A percentile compares a stretch with the other conserved stretches of the same genome.
Evolutionary conservation across 176 grass and related monocot species (phyloP).

Genomic region (Phragmites australis): DNA sequence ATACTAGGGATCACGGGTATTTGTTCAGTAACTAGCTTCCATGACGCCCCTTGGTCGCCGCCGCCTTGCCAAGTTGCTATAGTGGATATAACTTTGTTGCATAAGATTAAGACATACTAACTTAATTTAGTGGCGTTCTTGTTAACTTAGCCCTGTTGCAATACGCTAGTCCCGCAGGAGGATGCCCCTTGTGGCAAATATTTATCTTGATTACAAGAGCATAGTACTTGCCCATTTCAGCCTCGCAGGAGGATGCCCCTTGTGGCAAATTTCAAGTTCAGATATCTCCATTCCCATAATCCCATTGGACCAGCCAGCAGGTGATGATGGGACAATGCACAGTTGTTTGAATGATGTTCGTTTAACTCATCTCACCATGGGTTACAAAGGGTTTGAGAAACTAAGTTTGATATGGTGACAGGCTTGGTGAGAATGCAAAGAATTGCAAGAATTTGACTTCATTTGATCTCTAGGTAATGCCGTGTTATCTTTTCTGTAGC

Average conservation of each 20-base stretch:
- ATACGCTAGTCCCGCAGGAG: too few species aligned
- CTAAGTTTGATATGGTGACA: slow-evolving; percentile 76
- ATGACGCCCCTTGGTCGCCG: too few species aligned
- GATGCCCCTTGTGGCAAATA: slow-evolving; percentile 7
- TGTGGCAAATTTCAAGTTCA: neutral
- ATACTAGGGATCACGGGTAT: neutral
- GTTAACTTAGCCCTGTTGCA: too few species aligned
- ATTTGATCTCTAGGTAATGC: slow-evolving; percentile 78
- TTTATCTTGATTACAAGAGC: slow-evolving; percentile 40
- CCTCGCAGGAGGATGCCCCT: neutral
- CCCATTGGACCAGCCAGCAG: neutral
- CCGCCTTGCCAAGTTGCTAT: too few species aligned
- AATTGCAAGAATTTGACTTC: slow-evolving; percentile 71
- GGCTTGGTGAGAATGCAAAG: slow-evolving; percentile 69
- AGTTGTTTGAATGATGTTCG: slow-evolving; percentile 72
- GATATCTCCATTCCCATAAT: slow-evolving; percentile 17
- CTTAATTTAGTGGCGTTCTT: slow-evolving; percentile 13
- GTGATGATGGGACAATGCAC: slow-evolving; percentile 35
- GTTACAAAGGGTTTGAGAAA: slow-evolving; percentile 74
- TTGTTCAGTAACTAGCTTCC: neutral
- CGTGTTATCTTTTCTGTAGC: neutral
- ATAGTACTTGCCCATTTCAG: neutral
- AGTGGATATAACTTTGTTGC: neutral
- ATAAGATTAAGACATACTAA: neutral
- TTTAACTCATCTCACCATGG: slow-evolving; percentile 49